Base-by-base conservation (phyloP, 306 rosid genomes). In the Lotus japonicus region DNA sequence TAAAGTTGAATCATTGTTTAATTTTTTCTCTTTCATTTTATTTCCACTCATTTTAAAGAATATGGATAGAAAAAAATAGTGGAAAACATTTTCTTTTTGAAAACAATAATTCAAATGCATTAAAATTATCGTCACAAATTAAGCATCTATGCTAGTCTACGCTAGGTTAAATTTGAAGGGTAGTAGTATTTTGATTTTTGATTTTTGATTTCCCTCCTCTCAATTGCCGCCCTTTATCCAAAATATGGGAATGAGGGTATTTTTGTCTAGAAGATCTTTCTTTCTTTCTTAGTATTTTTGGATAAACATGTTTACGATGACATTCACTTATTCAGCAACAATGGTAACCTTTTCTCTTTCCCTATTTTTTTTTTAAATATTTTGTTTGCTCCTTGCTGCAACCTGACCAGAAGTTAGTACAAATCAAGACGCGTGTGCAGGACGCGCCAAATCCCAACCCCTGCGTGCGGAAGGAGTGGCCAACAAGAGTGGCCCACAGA, bases 401-500 rank as follows among this genome's bases (percentile, higher is more conserved):
- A 13, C 15, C 23, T 21, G 23, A 7, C 12, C 0, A 5, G 4
- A 1, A 41, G n/a, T 35, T 48, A 26, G 1, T 13, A 21, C 11
- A 23, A 23, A 28, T 4, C 41, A 5, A 68, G 66, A 56, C 14
- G 77, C 56, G 68, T 70, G 28, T 9, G 3, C 0, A 1, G 0
- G 16, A 76, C 80, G 75, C 70, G 21, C 26, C 4, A 12, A 6
- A 58, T 75, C 56, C 5, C 26, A n/a, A 39, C 13, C 42, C 6
- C 51, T 59, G 65, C 73, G 68, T 65, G 67, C 44, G 58, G 42
- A 14, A 15, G 66, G 61, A 54, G 54, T 54, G 68, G 77, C 81
- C 61, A 77, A 77, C 73, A 62, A 15, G 15, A 31, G 0, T 45
- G 68, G 77, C 72, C 81, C 81, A 56, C 68, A 18, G 45, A 38